Base-by-base conservation (phyloP, 768 basidiomycete species). In the Trametes sanguinea region DNA sequence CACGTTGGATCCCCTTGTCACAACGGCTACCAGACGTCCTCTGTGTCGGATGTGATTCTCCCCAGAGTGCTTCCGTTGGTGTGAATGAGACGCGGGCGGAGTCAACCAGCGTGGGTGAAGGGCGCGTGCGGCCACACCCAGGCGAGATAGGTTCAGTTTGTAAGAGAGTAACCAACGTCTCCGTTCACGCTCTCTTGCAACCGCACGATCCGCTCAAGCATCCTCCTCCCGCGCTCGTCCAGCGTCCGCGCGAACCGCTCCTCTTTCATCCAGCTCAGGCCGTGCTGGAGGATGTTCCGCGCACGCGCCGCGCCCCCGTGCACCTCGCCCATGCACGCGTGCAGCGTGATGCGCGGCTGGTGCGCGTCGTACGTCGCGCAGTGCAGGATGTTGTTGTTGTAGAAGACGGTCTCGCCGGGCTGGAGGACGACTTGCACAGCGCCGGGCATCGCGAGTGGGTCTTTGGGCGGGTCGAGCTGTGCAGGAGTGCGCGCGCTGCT, bases 321-420 rank as follows among this genome's bases (percentile, higher is more conserved):
- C 4, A 78, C 75, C 61, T 86, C 83, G 2, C 89, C 88, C 71
- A 89, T 84, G 48, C 77, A 83, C 0, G 81, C 90, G 65, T 92
- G 91, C 6, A 93, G 77, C 2, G 90, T 92, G 32, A 85, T 83
- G 2, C 90, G 80, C 37, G 73, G 75, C 22, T 71, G 69, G 17
- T 71, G 71, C 1, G 80, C 75, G 60, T 78, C 79, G 71, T 92
- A 92, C 6, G 80, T 78, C 4, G 85, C 89, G 57, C 88, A 88
- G 66, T 92, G 90, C 9, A 92, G 76, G 60, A 92, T 86, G 69
- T 92, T 92, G 65, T 81, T 85, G 69, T 90, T 89, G 72, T 92
- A 92, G 72, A 92, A 92, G 27, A 89, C 87, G 0, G 87, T 87
- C 61, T 92, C 86, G 0, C 90, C 89, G 0, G 85, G 81, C 66